A percentile compares a stretch with the other conserved stretches of the same genome.
Evolutionary conservation across 2,329 filamentous ascomycete genomes (phyloP).

Genomic region (Paecilomyces sp.): DNA sequence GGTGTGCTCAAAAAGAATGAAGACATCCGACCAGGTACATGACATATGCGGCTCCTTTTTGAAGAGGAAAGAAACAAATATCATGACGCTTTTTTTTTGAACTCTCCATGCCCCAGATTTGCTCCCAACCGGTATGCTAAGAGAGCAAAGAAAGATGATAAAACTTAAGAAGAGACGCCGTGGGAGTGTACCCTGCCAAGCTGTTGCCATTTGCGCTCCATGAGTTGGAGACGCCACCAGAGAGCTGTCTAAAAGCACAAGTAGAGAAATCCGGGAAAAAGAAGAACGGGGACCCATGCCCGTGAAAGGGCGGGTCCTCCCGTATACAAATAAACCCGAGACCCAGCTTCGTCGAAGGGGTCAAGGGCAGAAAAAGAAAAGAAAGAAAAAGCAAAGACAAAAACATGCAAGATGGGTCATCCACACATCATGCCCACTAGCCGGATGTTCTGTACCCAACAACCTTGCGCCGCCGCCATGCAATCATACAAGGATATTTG

Average conservation of each 20-base stretch:
- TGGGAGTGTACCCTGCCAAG: not conserved
- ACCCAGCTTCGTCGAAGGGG: not conserved
- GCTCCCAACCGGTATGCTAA: not conserved
- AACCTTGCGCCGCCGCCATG: conserved; percentile 4
- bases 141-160: not conserved
- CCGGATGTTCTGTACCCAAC: not conserved
- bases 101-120: not conserved
- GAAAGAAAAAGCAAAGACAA: conserved; percentile 4
- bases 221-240: not conserved
- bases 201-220: not conserved
- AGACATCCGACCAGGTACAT: not conserved
- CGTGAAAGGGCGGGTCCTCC: not conserved
- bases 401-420: conserved; percentile 8
- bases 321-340: not conserved
- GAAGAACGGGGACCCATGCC: not conserved
- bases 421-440: conserved; percentile 2
- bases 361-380: conserved; percentile 3
- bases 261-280: not conserved
- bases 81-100: not conserved
- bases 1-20: not conserved
- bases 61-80: not conserved
- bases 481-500: not conserved
- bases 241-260: conserved; percentile 1
- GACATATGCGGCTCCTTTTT: not conserved
- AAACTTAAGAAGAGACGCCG: not conserved